Evolutionary conservation across 1,284 basidiomycete genomes (phyloP), one percentile per base, ranked within the genome.

Genomic region (Trametes sp.): DNA sequence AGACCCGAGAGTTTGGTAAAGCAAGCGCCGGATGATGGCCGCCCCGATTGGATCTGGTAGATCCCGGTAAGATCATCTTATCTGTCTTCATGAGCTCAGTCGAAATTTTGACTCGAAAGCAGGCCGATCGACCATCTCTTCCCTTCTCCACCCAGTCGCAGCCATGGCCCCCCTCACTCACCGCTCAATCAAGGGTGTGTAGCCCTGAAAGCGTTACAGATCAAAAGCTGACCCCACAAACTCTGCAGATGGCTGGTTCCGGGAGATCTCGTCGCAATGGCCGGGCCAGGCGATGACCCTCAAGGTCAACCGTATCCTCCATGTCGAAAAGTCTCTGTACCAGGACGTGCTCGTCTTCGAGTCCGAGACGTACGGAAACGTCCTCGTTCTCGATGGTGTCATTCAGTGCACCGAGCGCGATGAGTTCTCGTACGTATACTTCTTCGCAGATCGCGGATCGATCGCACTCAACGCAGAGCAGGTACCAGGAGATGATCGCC

Each of bases 401-500:
- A 94, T 99, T 70, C 97, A 99, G 78, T 95, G 92, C 80, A 97
- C 96, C 2, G 97, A 99, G 82, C 90, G 96, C 57, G 97, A 98
- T 77, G 97, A 99, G 79, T 99, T 98, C 78, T 95, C 96, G 89
- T 98, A 78, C 72, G 92, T 87, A n/a, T 33, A 31, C 26, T 9
- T 5, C n/a, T 21, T 36, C 4, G 2, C 26, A 31, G 53, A 57
- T 64, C 31, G 21, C 38, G 29, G 36, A 24, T 55, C 31, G 55
- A 57, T 41, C 45, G 60, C 44, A 28, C 49, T 57, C 14, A 45
- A 54, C 24, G 4, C 45, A 24, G 42, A 9, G 24, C 70, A 96
- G 94, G n/a, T 98, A 98, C 80, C 98, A 99, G 78, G 97, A 99
- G 82, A 98, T 99, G 97, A 99, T 99, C 73, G 87, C 97, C 21